A percentile compares a stretch with the other conserved stretches of the same genome.
Evolutionary conservation across 352 stramenopile genomes (phyloP).

Genomic region (Phytopythium oedochilum): DNA sequence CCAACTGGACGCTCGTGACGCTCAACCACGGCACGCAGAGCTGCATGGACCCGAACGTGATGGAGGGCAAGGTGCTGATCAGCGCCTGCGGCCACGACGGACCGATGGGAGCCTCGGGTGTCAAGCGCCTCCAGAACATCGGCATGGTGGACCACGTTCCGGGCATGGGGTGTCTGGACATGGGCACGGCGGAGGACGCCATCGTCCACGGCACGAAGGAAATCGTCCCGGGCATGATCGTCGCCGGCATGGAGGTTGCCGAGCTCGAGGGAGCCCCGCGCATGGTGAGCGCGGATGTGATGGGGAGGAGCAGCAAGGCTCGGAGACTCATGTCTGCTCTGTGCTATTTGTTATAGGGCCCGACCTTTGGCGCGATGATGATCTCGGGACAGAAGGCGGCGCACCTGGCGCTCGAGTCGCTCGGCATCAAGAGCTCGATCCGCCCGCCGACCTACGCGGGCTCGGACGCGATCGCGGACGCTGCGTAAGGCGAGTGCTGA

Average conservation of each 20-base stretch:
- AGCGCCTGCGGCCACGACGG: constrained; percentile 57
- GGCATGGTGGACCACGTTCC: constrained; percentile 54
- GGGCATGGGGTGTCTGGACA: constrained; percentile 56
- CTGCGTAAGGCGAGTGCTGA: constrained; percentile 18
- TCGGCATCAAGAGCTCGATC: constrained; percentile 57
- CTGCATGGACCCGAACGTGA: constrained; percentile 72
- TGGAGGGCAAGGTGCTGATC: constrained; percentile 67
- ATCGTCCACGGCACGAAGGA: constrained; percentile 62
- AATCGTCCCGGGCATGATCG: constrained; percentile 62
- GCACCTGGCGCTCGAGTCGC: constrained; percentile 50
- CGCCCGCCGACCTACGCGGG: constrained; percentile 20
- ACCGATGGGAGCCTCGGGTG: constrained; percentile 55
- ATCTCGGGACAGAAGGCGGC: constrained; percentile 63
- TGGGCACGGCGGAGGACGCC: constrained; percentile 53
- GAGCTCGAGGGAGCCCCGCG: constrained; percentile 54
- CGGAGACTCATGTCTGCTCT: too few relatives aligned
- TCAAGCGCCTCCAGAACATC: constrained; percentile 65
- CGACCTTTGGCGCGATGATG: constrained; percentile 65
- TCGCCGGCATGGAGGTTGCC: constrained; percentile 57
- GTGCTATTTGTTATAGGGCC: constrained; percentile 16
- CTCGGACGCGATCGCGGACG: constrained; percentile 25
- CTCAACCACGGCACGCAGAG: constrained; percentile 66
- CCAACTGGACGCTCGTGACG: constrained; percentile 66
- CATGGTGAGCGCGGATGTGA: constrained; percentile 22
- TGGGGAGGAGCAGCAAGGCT: too few relatives aligned